These are phyloP conservation scores for Oenanthe javanica DNA, from an alignment of 140 eudicot genomes.

Conservation along the genomic window DNA sequence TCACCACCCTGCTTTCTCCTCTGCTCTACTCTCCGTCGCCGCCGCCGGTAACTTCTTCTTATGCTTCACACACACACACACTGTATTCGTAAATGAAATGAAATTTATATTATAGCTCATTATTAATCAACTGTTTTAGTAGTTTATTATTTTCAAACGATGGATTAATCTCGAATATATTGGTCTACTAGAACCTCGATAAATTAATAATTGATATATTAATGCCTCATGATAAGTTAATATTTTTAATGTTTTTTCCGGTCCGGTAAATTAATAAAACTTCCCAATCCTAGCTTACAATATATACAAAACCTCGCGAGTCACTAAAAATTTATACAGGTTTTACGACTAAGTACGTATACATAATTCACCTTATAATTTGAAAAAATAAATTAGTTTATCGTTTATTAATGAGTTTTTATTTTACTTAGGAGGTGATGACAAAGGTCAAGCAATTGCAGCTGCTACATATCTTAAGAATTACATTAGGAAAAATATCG, in stretches of 20 bases:
- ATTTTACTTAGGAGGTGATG: slow-evolving; percentile 40
- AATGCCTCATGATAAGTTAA: no score
- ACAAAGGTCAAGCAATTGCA: slow-evolving; percentile 54
- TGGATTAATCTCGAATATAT: no score
- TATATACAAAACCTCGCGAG: no score
- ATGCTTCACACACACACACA: neutral
- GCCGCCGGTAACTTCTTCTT: slow-evolving; percentile 31
- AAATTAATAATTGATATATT: neutral
- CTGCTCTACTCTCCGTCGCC: slow-evolving; percentile 50
- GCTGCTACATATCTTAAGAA: slow-evolving; percentile 83
- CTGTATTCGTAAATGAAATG: neutral
- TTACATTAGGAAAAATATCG: slow-evolving; percentile 39
- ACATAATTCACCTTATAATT: no score
- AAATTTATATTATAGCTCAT: neutral
- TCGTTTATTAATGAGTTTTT: neutral
- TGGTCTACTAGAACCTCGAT: neutral
- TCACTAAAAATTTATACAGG: no score
- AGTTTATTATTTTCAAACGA: no score
- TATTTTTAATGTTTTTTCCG: no score
- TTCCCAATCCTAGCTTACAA: no score
- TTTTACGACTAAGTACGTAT: no score
- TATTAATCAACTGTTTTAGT: no score
- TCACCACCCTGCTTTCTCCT: slow-evolving; percentile 32
- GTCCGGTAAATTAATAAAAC: no score
- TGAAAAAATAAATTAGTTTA: no score